Base-by-base conservation (phyloP, 352 stramenopile species). In the Globisporangium paddicum region DNA sequence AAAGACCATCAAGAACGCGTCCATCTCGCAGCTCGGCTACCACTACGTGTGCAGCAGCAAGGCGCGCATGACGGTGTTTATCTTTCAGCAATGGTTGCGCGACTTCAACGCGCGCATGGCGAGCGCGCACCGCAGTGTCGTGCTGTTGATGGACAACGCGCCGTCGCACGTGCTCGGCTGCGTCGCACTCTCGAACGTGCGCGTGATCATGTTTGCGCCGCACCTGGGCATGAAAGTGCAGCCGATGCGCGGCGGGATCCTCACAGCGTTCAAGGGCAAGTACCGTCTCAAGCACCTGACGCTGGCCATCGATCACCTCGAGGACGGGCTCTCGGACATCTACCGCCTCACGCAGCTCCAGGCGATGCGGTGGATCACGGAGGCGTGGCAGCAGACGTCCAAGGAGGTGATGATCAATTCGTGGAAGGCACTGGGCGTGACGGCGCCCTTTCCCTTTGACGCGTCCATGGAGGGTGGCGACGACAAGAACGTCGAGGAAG, bases 71-170 rank as follows among this genome's bases (percentile, higher is more conserved):
- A 95, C 85, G 13, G 81, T 93, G 32, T 90, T 92, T 58, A 93
- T 95, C 59, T 95, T 95, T 66, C 82, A 95, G 73, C 82, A 93
- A 55, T 95, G 85, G 85, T 64, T 95, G 25, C 82, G 82, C 9
- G 82, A 93, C 57, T 91, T 95, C 45, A 95, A 95, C 54, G 79
- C 81, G 21, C 82, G 82, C 51, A 95, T 95, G 85, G 82, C 84
- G 13, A 92, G 82, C 52, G 80, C 82, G 18, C 85, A 95, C 64
- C 82, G 85, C 59, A 82, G 84, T 52, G 82, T 95, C 34, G 74
- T 95, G 60, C 70, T 95, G 51, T 64, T 95, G 13, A 88, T 95
- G 75, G 85, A 95, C 70, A 95, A 92, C 46, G 85, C 85, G 30
- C 82, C 85, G 60, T 95, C 85, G 28, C 85, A 95, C 60, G 82